Percentiles rank a stretch among this genome's conserved stretches.
These are phyloP conservation scores for Clonostachys rhizophaga DNA, from an alignment of 2,329 filamentous ascomycete species.

Conservation along the genomic window DNA sequence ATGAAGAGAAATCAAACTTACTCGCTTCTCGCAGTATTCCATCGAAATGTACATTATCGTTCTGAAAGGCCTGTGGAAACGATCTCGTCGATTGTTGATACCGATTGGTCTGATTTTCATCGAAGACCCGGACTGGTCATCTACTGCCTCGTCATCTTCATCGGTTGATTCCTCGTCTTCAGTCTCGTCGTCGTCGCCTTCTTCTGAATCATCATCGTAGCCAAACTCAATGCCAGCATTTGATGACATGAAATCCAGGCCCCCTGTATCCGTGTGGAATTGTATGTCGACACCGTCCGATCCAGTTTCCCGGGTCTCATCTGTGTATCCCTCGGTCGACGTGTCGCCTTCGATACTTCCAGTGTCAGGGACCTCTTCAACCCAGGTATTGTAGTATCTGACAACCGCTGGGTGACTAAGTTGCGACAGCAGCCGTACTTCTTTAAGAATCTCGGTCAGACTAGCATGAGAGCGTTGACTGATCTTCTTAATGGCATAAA, in stretches of 20 bases:
- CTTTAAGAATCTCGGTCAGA: slow-evolving; percentile 76
- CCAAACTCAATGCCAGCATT: slow-evolving; percentile 77
- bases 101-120: slow-evolving; percentile 19
- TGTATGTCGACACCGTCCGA: slow-evolving; percentile 42
- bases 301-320: slow-evolving; percentile 25
- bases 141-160: slow-evolving; percentile 1
- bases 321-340: slow-evolving; percentile 41
- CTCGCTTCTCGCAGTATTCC: slow-evolving; percentile 94
- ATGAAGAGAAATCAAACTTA: slow-evolving; percentile 27
- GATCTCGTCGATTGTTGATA: slow-evolving; percentile 18
- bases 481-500: slow-evolving; percentile 97
- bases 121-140: slow-evolving; percentile 16
- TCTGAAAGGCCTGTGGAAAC: slow-evolving; percentile 48
- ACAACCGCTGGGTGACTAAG: slow-evolving; percentile 85
- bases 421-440: slow-evolving; percentile 85
- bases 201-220: slow-evolving; percentile 44
- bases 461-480: slow-evolving; percentile 74
- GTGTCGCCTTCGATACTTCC: slow-evolving; percentile 53
- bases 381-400: slow-evolving; percentile 93
- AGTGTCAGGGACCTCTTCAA: slow-evolving; percentile 63
- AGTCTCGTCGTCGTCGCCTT: slow-evolving; percentile 39
- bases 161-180: slow-evolving; percentile 19
- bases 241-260: slow-evolving; percentile 90
- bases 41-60: slow-evolving; percentile 95
- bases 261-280: slow-evolving; percentile 69